Evolutionary conservation across 2,329 filamentous ascomycete species (phyloP), one percentile per base, ranked within the genome.

Genomic region (Aulographum hederae): DNA sequence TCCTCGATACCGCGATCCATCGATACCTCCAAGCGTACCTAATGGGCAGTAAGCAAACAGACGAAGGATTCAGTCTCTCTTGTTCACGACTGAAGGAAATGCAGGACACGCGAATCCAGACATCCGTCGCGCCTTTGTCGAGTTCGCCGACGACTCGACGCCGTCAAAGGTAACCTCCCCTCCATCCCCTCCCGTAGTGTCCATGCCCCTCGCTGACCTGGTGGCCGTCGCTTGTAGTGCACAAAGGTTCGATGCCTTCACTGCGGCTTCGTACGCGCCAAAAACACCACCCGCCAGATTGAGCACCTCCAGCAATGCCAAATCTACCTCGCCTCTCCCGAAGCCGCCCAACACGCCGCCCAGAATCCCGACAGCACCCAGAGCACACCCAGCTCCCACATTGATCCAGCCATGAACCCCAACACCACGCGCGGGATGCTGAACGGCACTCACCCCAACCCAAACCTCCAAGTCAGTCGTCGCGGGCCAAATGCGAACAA

Each of bases 251-350:
- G 60, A 40, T 63, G 60, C 40, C 47, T 54, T 13, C 51, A 60
- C 37, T 64, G 60, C 45, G 60, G 60, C 36, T 63, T 53, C 41
- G 54, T 59, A 26, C 55, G 60, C 37, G 60, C 59, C 20, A 61
- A 61, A 46, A 64, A 64, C 44, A 60, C 57, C 8, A 63, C 60
- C 6, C 54, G 60, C 37, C 60, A 64, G 43, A 57, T 61, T 36
- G 58, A 64, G 37, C 60, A 64, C 38, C 52, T 64, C 3, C 53
- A 58, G 29, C 46, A 50, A 34, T 64, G 60, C 40, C 48, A 55
- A 37, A 43, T 47, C 5, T 63, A 60, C 39, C 49, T 61, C 12
- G 43, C 44, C 19, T 61, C 57, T 5, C 43, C 54, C 15, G 58
- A 62, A 30, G 59, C 58, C 11, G 53, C 52, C 26, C 48, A 44